Conservation (phyloP, 345 rosid species). For the Luvunga scandens region DNA sequence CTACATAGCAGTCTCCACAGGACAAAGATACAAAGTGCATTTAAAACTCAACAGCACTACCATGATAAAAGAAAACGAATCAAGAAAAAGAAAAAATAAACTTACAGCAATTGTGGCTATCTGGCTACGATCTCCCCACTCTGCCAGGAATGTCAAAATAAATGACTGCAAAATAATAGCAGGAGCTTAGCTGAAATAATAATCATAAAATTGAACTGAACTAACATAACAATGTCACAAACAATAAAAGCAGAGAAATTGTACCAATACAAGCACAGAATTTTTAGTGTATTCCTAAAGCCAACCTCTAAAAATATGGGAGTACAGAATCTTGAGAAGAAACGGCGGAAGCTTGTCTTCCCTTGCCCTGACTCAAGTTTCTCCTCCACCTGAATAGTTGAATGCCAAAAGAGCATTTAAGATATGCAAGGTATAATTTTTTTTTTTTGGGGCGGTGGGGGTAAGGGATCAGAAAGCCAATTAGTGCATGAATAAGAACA, state of each 20-base stretch:
- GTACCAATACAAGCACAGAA: background rate
- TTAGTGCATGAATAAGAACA: background rate
- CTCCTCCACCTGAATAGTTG: conserved; percentile 78
- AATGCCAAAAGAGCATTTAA: background rate
- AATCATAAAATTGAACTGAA: background rate
- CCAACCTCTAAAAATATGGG: conserved; percentile 96
- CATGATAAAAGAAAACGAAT: background rate
- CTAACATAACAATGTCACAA: background rate
- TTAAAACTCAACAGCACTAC: background rate
- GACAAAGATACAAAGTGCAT: background rate
- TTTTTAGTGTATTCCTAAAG: background rate
- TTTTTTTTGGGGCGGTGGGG: too few species aligned
- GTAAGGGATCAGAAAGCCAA: background rate
- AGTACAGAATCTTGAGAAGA: conserved; percentile 91
- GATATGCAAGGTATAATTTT: background rate
- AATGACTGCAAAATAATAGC: conserved; percentile 63
- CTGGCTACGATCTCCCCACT: conserved; percentile 99
- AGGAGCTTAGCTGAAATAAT: background rate
- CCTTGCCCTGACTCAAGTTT: conserved; percentile 92
- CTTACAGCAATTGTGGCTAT: conserved; percentile 99
- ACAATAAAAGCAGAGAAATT: background rate
- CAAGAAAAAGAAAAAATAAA: conserved; percentile 7
- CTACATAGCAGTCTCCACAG: background rate
- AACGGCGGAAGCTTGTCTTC: conserved; percentile 72
- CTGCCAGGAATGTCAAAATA: conserved; percentile 90